Evolutionary conservation across 2,329 filamentous ascomycete genomes (phyloP), one percentile per base, ranked within the genome.

Genomic region (Geosmithia morbida): DNA sequence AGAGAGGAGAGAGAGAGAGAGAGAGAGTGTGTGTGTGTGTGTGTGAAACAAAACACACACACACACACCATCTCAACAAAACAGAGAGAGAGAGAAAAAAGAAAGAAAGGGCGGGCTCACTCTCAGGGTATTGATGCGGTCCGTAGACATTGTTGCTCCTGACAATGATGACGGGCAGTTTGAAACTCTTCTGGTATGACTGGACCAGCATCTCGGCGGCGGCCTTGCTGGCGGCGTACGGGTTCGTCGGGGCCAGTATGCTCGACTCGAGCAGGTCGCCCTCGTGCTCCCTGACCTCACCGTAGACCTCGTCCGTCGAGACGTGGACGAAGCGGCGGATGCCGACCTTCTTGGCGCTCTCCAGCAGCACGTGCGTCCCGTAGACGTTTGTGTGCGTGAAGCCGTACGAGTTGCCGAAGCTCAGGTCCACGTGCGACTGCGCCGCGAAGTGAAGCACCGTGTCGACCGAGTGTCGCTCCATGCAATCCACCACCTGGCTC

Each of bases 101-200:
- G 29, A 30, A 11, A 11, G 29, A 11, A 30, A 11, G 29, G 29
- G 29, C 7, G 29, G 29, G 18, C 82, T 63, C 66, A 88, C 85
- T 88, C 66, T 89, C 85, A 0, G 85, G 85, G 60, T 83, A 88
- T 60, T 90, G 85, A 59, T 89, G 84, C 19, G 86, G 86, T 0
- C 86, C 86, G 57, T 89, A 92, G 29, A 90, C 84, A 56, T 92
- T 90, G 67, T 90, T 90, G 60, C 83, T 83, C 45, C 85, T 74
- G 26, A 89, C 82, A 55, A 89, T 85, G 52, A 90, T 86, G 46
- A 80, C 77, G 1, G 85, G 85, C 13, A 92, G 70, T 61, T 84
- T 83, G 70, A 88, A 89, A 62, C 81, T 86, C 66, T 85, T 87
- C 59, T 82, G 75, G 61, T 89, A 92, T n/a, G 85, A 86, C 61